Evolutionary conservation across 805 yeast genomes (phyloP), one percentile per base, ranked within the genome.

Genomic region (Candida dajiaensis): DNA sequence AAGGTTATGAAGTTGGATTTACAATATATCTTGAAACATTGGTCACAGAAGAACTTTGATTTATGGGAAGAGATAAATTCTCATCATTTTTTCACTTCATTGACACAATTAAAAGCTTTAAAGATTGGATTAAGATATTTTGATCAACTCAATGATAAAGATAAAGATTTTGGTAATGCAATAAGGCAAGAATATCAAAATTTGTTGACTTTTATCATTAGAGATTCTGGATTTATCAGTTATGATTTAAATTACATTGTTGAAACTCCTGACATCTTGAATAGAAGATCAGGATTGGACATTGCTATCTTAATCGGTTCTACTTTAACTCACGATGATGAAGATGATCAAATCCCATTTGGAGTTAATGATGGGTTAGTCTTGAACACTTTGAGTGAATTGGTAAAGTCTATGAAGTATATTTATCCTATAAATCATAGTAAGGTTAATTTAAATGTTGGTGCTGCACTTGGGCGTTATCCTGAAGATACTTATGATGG

Each of bases 401-500:
- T 90, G 61, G 74, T 83, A 6, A 65, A 74, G 35, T 84, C 82
- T 52, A 87, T 89, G 94, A 78, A 76, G 52, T 63, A 69, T 36
- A 67, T 94, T 45, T 90, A 85, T 59, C 95, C 96, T 6, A 76
- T 92, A 36, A 92, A 92, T 65, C 78, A 74, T 48, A 61, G 66
- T 22, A 65, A 68, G 41, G 62, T 72, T 22, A 69, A 71, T 2
- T 58, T 68, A 36, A 65, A 62, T 60, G 41, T 61, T 20, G 77
- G 76, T 3, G 81, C 83, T 43, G 96, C 85, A 0, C 65, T 90
- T 44, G 98, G 98, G 3, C 74, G 98, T 59, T 90, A 90, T 59
- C 96, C 97, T 1, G 98, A 90, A 59, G 98, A 90, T 65, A 63
- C 83, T 10, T 90, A 90, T 64, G 83, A 90, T 62, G 96, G 96